Evolutionary conservation across 2,329 filamentous ascomycete species (phyloP), one percentile per base, ranked within the genome.

Genomic region (Samsoniella hepiali): DNA sequence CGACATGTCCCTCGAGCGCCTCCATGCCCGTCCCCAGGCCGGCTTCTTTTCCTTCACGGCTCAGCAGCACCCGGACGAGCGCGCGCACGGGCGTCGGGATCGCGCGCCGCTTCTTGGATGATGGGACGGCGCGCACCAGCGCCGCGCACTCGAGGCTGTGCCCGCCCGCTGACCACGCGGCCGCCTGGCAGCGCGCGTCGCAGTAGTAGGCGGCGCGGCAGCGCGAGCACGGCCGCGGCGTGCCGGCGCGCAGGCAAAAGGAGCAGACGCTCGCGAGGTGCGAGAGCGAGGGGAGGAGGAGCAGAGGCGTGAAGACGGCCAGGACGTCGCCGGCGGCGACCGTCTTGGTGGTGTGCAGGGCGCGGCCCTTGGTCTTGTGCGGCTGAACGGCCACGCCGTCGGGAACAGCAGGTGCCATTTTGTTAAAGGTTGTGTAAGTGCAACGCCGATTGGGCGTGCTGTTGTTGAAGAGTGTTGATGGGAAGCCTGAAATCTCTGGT

Each of bases 191-290:
- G 5, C 70, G 67, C 8, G 74, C 63, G 58, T 77, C 76, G 74
- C 86, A 88, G 76, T 88, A 88, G 32, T 75, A 78, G 3, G 79
- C 78, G 1, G 79, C 76, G 34, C 76, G 79, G 74, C 86, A 88
- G 56, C 77, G 80, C 0, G 80, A 80, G 72, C 86, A 88, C 29
- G 78, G 76, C 49, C 69, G 70, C 31, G 70, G 69, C 38, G 62
- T 63, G 51, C 69, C 68, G 34, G 67, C 60, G 44, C 66, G 68
- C 34, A 85, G 76, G 72, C 84, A 86, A 74, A 80, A 73, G 65
- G 78, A 78, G 76, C 84, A 87, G 38, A 79, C 76, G 17, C 70
- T 67, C 3, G 69, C 57, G 62, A 81, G 75, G 65, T 77, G 75
- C 5, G 76, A 71, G 44, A 76, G 75, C 47, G 79, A 76, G 3